Conservation (phyloP, 805 yeast species). For the Blastobotrys americana region DNA sequence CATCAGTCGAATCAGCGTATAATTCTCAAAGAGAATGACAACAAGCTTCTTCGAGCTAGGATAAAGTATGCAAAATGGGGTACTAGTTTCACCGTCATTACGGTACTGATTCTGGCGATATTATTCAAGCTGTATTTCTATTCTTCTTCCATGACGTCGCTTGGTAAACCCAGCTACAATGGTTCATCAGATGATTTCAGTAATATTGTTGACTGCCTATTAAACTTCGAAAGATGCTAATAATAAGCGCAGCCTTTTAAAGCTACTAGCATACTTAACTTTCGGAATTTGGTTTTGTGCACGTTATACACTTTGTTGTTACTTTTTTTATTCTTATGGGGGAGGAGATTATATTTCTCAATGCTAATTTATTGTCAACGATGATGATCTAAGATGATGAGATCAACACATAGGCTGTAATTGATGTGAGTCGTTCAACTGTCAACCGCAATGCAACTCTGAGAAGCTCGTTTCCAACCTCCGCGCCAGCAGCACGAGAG, state of each 20-base stretch:
- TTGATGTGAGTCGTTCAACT: slow-evolving; percentile 64
- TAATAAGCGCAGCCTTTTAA: slow-evolving; percentile 11
- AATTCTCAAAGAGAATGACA: slow-evolving; percentile 17
- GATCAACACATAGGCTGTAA: slow-evolving; percentile 69
- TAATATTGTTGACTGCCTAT: slow-evolving; percentile 17
- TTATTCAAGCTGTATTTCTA: slow-evolving; percentile 6
- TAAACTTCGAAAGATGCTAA: slow-evolving; percentile 4
- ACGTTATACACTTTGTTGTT: not conserved
- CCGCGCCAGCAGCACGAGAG: slow-evolving; percentile 37
- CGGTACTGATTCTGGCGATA: slow-evolving; percentile 12
- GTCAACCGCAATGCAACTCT: slow-evolving; percentile 54
- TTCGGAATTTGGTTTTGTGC: too few relatives aligned
- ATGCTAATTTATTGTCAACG: not conserved
- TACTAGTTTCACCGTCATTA: slow-evolving; percentile 6
- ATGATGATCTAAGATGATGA: slow-evolving; percentile 27
- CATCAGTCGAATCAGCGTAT: slow-evolving; percentile 20
- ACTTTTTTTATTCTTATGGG: not conserved
- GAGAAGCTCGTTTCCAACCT: slow-evolving; percentile 56
- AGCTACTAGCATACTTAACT: slow-evolving; percentile 4
- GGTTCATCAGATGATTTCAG: slow-evolving; percentile 13
- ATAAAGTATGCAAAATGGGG: slow-evolving; percentile 12
- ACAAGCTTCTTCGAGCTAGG: slow-evolving; percentile 15
- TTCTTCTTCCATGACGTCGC: not conserved
- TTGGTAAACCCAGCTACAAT: not conserved
- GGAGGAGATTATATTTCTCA: not conserved